Evolutionary conservation across 164 flowering plant species (phyloP), one percentile per base, ranked within the genome.

Genomic region (Liquidambar formosana): DNA sequence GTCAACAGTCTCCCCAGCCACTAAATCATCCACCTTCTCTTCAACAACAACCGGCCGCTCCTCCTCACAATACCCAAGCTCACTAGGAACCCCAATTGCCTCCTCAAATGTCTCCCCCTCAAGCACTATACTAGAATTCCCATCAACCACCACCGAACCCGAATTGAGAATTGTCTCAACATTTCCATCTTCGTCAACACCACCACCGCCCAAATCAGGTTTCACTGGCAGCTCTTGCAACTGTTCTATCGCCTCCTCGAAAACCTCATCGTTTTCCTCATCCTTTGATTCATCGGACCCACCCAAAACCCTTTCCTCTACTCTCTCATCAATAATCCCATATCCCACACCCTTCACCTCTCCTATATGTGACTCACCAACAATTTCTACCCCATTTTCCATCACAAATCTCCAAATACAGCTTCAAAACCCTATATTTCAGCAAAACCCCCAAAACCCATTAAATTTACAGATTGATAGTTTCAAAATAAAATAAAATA

Each of bases 21-120:
- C 68, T 63, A 64, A 38, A 19, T 18, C 67, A 57, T 66, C 72
- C 14, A 49, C 66, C 52, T 73, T 60, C 19, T 57, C 76, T 10
- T 77, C 75, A 57, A 21, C 70, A 68, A 3, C 59, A 16, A 54
- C n/a, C 9, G 21, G 25, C 0, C 6, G 28, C 11, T 28, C 79
- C 68, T 27, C 66, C 45, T 63, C 71, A 22, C 23, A 18, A 71
- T 4, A 46, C 18, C 19, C 65, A 77, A 53, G 73, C 65, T 52
- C 69, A 48, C 10, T 27, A 0, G 78, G 75, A 71, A 57, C 73
- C 38, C 64, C 82, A 63, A 63, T 57, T 14, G 82, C 84, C 77
- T 87, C 88, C 58, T 86, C 86, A 77, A 84, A 81, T 16, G 61
- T 67, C 57, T 86, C 92, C 8, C 11, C 22, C 59, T 72, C 80